These are phyloP conservation scores for Blastocladiella emersonii DNA, from an alignment of 371 early-diverging fungal genomes.

Conservation along the genomic window DNA sequence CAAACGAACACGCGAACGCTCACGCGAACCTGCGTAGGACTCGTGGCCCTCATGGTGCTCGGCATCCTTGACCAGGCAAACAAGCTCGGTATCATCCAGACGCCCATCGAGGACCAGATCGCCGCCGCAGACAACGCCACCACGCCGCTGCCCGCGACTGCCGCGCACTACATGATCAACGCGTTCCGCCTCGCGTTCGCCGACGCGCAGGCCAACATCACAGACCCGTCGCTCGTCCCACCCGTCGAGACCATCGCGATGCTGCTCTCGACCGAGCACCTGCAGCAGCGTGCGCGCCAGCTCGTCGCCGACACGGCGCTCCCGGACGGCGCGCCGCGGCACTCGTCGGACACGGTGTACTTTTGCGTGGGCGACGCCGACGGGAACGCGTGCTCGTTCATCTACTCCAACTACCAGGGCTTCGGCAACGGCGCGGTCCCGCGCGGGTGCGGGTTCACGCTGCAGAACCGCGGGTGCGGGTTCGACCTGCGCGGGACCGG, in stretches of 20 bases:
- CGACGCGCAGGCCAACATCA: constrained; percentile 47
- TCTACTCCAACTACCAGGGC: constrained; percentile 24
- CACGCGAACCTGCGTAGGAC: too few relatives aligned
- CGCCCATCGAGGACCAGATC: constrained; percentile 30
- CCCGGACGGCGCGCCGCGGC: constrained; percentile 44
- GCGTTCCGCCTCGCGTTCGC: constrained; percentile 59
- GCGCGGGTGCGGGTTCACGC: constrained; percentile 47
- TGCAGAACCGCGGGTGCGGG: constrained; percentile 59
- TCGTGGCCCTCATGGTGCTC: constrained; percentile 53
- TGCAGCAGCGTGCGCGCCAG: background rate
- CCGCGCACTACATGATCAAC: constrained; percentile 54
- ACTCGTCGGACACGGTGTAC: constrained; percentile 56
- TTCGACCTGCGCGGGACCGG: constrained; percentile 45
- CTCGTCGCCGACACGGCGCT: too few relatives aligned
- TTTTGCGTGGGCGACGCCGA: constrained; percentile 59
- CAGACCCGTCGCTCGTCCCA: constrained; percentile 51
- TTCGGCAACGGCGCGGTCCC: constrained; percentile 37
- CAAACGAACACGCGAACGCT: too few relatives aligned
- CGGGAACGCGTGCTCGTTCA: constrained; percentile 75
- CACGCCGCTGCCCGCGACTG: constrained; percentile 15
- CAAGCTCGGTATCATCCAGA: constrained; percentile 19
- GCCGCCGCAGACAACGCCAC: constrained; percentile 15
- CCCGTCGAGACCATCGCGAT: constrained; percentile 33
- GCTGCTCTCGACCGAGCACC: background rate
- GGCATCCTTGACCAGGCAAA: constrained; percentile 51